Conservation (phyloP, 2,329 filamentous ascomycete genomes). For the Exophiala xenobiotica region DNA sequence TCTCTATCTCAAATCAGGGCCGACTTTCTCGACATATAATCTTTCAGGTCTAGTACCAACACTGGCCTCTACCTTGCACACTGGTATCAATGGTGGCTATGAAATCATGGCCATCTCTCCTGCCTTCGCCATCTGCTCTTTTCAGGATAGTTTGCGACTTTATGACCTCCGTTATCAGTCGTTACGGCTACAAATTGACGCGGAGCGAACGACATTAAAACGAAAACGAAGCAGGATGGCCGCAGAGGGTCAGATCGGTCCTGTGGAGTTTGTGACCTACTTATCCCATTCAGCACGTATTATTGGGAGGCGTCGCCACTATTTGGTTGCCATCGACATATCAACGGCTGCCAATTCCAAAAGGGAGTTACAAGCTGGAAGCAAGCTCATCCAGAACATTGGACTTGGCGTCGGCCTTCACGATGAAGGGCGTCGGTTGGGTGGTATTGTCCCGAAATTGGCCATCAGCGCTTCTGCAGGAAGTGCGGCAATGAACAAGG, state of each 20-base stretch:
- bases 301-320: constrained; percentile 42
- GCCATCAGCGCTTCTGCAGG: constrained; percentile 29
- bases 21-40: constrained; percentile 39
- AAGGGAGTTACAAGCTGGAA: constrained; percentile 20
- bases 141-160: constrained; percentile 43
- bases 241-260: constrained; percentile 27
- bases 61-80: constrained; percentile 9
- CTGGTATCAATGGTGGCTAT: constrained; percentile 4
- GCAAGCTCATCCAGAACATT: constrained; percentile 25
- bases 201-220: constrained; percentile 31
- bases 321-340: constrained; percentile 47
- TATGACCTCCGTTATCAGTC: constrained; percentile 50
- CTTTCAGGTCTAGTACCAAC: constrained; percentile 36
- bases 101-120: constrained; percentile 21
- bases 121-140: constrained; percentile 40
- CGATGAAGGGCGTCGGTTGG: background rate
- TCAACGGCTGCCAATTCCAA: constrained; percentile 32
- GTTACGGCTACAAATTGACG: constrained; percentile 43
- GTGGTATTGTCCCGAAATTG: constrained; percentile 1
- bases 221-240: constrained; percentile 23
- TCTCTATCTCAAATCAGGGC: constrained; percentile 15
- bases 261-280: constrained; percentile 43
- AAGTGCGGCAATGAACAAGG: constrained; percentile 5
- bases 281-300: constrained; percentile 45
- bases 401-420: constrained; percentile 12